Conservation (phyloP, 2,329 filamentous ascomycete genomes). For the Diaporthe sp. region DNA sequence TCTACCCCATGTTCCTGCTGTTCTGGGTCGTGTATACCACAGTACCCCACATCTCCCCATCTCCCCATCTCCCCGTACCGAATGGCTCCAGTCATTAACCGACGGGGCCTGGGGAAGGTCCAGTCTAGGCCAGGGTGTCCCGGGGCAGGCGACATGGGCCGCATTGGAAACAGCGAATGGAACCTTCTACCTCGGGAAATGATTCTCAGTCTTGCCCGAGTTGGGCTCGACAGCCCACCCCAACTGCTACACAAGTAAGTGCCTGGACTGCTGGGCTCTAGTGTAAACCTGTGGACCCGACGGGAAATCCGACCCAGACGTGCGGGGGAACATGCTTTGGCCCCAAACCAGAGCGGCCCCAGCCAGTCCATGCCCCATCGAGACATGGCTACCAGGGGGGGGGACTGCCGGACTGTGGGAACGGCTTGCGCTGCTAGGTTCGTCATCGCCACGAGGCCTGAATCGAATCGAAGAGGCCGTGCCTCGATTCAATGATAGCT, state of each 20-base stretch:
- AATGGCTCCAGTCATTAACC: conserved; percentile 22
- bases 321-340: conserved; percentile 3
- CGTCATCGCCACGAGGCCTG: not conserved
- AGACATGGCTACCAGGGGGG: not conserved
- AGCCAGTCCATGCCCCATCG: not conserved
- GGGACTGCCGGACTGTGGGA: not conserved
- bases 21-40: not conserved
- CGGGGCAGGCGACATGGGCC: not conserved
- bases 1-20: conserved; percentile 15
- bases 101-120: conserved; percentile 18
- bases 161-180: not conserved
- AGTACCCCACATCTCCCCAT: conserved; percentile 24
- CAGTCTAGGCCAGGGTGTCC: not conserved
- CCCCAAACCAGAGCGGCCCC: not conserved
- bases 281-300: conserved; percentile 15
- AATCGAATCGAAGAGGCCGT: not conserved
- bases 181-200: not conserved
- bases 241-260: not conserved
- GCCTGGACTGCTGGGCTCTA: not conserved
- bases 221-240: not conserved
- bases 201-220: not conserved
- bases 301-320: conserved; percentile 1
- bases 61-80: too few species aligned
- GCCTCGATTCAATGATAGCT: conserved; percentile 1
- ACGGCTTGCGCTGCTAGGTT: not conserved